phyloP scores from a whole-genome alignment of 225 moss, liverwort and hornwort species.

The Pleurozium schreberi region DNA sequence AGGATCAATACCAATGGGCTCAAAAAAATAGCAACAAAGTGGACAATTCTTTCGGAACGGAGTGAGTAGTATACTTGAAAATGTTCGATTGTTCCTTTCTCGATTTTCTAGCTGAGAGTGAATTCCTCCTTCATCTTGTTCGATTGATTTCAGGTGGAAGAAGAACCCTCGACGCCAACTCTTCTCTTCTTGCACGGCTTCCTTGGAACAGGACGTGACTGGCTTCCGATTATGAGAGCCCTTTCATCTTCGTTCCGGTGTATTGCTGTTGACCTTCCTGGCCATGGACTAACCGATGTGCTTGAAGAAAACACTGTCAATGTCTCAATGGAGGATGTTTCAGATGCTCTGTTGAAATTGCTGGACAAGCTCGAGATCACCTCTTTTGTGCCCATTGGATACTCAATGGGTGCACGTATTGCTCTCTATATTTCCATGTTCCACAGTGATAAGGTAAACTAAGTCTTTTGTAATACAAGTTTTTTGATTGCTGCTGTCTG shows the following conservation, averaged over 20 bases:
- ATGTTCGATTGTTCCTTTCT: background rate
- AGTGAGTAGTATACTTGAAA: background rate
- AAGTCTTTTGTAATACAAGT: background rate
- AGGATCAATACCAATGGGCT: too few relatives aligned
- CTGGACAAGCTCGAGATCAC: slow-evolving; percentile 17
- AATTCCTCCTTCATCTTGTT: background rate
- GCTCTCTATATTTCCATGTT: slow-evolving; percentile 59
- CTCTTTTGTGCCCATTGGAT: slow-evolving; percentile 63
- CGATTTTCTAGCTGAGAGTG: background rate
- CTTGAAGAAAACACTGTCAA: background rate
- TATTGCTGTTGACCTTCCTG: slow-evolving; percentile 85
- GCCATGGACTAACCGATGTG: slow-evolving; percentile 66
- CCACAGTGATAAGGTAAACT: slow-evolving; percentile 38
- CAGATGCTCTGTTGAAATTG: slow-evolving; percentile 44
- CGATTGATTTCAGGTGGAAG: slow-evolving; percentile 6
- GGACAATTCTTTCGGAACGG: too few relatives aligned
- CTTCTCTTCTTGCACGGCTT: slow-evolving; percentile 90
- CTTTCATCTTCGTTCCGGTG: slow-evolving; percentile 69
- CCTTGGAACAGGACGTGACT: slow-evolving; percentile 73
- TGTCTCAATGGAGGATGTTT: slow-evolving; percentile 47
- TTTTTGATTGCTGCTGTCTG: background rate
- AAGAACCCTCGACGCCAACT: slow-evolving; percentile 17
- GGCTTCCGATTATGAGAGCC: slow-evolving; percentile 72
- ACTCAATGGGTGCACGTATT: slow-evolving; percentile 95
- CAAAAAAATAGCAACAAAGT: too few relatives aligned